phyloP scores from a whole-genome alignment of 192 early-diverging fungal species.

The Gigaspora rosea region DNA sequence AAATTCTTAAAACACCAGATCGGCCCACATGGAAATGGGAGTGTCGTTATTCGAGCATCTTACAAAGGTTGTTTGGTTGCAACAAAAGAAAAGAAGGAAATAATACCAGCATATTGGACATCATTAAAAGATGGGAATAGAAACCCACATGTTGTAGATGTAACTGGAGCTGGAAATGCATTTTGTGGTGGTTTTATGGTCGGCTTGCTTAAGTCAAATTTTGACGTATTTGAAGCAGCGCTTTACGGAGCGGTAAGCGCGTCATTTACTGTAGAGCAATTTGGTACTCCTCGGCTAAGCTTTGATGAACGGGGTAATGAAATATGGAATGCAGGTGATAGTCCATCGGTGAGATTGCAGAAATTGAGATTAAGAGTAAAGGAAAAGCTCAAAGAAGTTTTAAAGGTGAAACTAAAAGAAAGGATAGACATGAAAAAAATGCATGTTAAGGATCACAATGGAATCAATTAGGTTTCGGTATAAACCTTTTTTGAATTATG shows the following conservation, averaged over 20 bases:
- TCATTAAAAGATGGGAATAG: not conserved
- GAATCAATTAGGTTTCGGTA: too few species aligned
- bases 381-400: too few species aligned
- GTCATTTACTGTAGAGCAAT: conserved; percentile 45
- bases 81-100: conserved; percentile 3
- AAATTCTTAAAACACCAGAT: conserved; percentile 22
- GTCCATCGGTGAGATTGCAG: not conserved
- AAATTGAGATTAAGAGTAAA: conserved; percentile 11
- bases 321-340: conserved; percentile 35
- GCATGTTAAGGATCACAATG: too few species aligned
- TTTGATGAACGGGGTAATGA: conserved; percentile 29
- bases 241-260: conserved; percentile 47
- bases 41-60: conserved; percentile 45
- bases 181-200: conserved; percentile 49
- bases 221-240: conserved; percentile 38
- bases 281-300: conserved; percentile 37
- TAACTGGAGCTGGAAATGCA: conserved; percentile 49
- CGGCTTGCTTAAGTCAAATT: conserved; percentile 37
- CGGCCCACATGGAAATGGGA: conserved; percentile 26
- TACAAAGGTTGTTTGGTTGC: conserved; percentile 35
- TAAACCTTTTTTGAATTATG: too few species aligned
- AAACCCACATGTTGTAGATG: conserved; percentile 36
- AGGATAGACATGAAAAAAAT: too few species aligned
- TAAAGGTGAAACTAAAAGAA: too few species aligned
- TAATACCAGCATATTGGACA: conserved; percentile 47